Conservation (phyloP, 2,329 filamentous ascomycete genomes). For the Pseudogymnoascus sp. region DNA sequence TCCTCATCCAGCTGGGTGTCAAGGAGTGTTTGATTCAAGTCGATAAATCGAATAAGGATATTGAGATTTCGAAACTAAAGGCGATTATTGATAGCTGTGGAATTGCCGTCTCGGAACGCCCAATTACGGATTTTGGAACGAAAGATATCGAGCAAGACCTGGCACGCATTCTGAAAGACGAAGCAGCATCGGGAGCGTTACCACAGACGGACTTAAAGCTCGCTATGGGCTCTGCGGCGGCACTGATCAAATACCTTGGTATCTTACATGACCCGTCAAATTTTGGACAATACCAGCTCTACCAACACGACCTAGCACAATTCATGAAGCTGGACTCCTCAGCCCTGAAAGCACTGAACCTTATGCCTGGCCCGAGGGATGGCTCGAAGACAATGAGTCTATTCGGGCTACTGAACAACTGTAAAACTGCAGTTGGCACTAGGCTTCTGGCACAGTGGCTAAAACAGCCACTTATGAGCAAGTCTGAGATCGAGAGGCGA, state of each 20-base stretch:
- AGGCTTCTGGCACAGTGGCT: constrained; percentile 89
- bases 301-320: constrained; percentile 92
- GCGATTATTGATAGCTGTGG: constrained; percentile 89
- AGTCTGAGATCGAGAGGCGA: constrained; percentile 77
- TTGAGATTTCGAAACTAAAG: constrained; percentile 76
- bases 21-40: constrained; percentile 84
- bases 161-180: constrained; percentile 76
- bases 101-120: constrained; percentile 76
- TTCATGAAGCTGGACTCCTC: constrained; percentile 98
- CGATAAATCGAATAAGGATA: constrained; percentile 73
- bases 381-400: constrained; percentile 97
- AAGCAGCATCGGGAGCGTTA: constrained; percentile 64
- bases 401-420: constrained; percentile 89
- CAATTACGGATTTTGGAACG: constrained; percentile 67
- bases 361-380: constrained; percentile 93
- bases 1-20: constrained; percentile 91
- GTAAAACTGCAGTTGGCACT: constrained; percentile 91
- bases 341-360: constrained; percentile 84
- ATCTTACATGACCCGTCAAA: constrained; percentile 87
- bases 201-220: constrained; percentile 90
- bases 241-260: constrained; percentile 87
- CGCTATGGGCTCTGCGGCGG: constrained; percentile 89
- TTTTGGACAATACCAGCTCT: constrained; percentile 93
- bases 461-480: constrained; percentile 93
- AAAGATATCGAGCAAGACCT: constrained; percentile 96